Conservation (phyloP, 768 basidiomycete genomes). For the Crucibulum laeve region DNA sequence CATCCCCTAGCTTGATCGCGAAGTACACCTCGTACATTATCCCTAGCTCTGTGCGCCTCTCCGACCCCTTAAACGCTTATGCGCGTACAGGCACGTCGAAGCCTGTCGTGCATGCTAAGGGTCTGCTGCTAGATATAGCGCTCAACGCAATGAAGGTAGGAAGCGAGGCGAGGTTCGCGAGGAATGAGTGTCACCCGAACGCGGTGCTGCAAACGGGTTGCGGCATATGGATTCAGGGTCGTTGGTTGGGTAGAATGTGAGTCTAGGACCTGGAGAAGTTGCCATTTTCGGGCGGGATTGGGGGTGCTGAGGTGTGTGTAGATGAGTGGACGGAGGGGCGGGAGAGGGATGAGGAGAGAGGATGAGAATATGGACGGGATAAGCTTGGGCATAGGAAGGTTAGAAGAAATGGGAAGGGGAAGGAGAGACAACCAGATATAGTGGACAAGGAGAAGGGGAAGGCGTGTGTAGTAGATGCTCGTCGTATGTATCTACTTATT, state of each 20-base stretch:
- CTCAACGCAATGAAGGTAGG: slow-evolving; percentile 78
- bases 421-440: slow-evolving; percentile 10
- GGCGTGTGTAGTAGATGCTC: slow-evolving; percentile 4
- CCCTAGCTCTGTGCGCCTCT: slow-evolving; percentile 63
- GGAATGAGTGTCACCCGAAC: slow-evolving; percentile 64
- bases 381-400: background rate
- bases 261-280: slow-evolving; percentile 57
- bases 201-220: slow-evolving; percentile 40
- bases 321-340: slow-evolving; percentile 4
- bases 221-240: slow-evolving; percentile 51
- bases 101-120: slow-evolving; percentile 76
- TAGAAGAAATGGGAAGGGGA: slow-evolving; percentile 8
- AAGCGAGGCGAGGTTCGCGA: slow-evolving; percentile 54
- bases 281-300: slow-evolving; percentile 56
- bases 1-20: slow-evolving; percentile 52
- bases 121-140: slow-evolving; percentile 71
- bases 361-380: too few species aligned
- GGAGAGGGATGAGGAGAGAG: background rate
- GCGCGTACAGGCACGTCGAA: slow-evolving; percentile 79
- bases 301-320: slow-evolving; percentile 50
- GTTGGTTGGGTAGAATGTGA: slow-evolving; percentile 57
- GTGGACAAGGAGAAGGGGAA: slow-evolving; percentile 18
- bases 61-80: slow-evolving; percentile 85
- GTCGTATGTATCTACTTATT: background rate
- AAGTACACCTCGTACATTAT: slow-evolving; percentile 62